These are phyloP conservation scores for Rhynchosporium graminicola DNA, from an alignment of 2,329 filamentous ascomycete genomes.

Conservation along the genomic window DNA sequence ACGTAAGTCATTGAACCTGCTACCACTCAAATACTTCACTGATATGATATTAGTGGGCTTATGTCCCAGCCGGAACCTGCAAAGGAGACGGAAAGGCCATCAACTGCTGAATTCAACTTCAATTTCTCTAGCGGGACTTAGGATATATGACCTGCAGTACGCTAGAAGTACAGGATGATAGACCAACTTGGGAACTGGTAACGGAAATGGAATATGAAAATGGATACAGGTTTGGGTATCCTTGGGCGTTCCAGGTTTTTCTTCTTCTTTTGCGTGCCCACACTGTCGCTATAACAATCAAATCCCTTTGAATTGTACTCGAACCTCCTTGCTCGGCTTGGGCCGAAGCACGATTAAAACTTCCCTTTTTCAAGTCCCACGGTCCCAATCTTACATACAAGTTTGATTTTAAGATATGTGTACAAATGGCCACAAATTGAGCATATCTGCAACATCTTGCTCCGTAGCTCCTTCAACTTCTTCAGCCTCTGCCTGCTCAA, in stretches of 20 bases:
- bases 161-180: slow-evolving; percentile 9
- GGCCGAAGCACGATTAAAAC: no score
- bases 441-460: not conserved
- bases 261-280: not conserved
- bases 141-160: slow-evolving; percentile 9
- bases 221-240: not conserved
- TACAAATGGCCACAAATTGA: not conserved
- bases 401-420: not conserved
- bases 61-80: slow-evolving; percentile 11
- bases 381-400: not conserved
- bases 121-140: slow-evolving; percentile 1
- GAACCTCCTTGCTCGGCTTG: not conserved
- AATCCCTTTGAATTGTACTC: not conserved
- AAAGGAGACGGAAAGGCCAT: slow-evolving; percentile 12
- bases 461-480: not conserved
- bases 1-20: not conserved
- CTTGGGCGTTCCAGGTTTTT: not conserved
- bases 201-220: not conserved
- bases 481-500: not conserved
- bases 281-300: not conserved
- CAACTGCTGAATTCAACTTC: slow-evolving; percentile 16
- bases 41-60: slow-evolving; percentile 20
- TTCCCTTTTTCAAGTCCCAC: no score
- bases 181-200: not conserved
- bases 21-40: not conserved